Percentiles rank a stretch among this genome's conserved stretches.
Conservation (phyloP, 2,329 filamentous ascomycete genomes). For the Fusarium dlaminii region DNA sequence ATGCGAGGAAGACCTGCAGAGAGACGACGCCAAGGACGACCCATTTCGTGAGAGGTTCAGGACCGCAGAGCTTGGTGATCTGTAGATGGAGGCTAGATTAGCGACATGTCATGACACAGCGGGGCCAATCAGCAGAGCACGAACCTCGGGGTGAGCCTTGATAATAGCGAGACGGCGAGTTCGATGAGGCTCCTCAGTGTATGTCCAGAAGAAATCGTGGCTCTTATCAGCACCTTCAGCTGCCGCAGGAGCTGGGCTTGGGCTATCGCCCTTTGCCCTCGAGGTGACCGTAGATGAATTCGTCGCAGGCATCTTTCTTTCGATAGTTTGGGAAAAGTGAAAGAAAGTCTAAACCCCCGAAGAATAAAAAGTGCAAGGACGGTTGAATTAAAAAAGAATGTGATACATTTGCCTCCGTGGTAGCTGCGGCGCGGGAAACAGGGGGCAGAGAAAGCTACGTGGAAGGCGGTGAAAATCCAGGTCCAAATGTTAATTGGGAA, state of each 20-base stretch:
- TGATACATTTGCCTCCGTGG: conserved; percentile 30
- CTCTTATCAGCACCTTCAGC: conserved; percentile 40
- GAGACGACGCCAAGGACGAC: conserved; percentile 84
- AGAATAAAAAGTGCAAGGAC: not conserved
- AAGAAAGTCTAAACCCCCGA: not conserved
- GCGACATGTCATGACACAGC: not conserved
- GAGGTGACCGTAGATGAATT: conserved; percentile 49
- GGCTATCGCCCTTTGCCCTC: conserved; percentile 41
- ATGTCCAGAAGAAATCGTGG: conserved; percentile 92
- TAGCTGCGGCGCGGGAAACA: conserved; percentile 15
- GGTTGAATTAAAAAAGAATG: conserved; percentile 20
- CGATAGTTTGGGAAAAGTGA: not conserved
- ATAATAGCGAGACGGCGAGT: conserved; percentile 93
- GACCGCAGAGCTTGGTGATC: conserved; percentile 97
- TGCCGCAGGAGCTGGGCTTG: conserved; percentile 19
- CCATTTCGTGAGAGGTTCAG: conserved; percentile 95
- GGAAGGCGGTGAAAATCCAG: conserved; percentile 42
- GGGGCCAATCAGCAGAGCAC: conserved; percentile 22
- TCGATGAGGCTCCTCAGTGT: conserved; percentile 96
- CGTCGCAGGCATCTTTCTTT: conserved; percentile 38
- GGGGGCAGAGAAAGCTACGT: conserved; percentile 30
- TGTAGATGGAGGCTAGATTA: conserved; percentile 48
- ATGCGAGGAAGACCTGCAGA: conserved; percentile 82
- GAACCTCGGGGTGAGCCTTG: conserved; percentile 95
- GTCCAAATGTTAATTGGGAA: conserved; percentile 15